Percentiles rank a stretch among this genome's conserved stretches.
These are phyloP conservation scores for Brettanomyces bruxellensis DNA, from an alignment of 805 yeast genomes.

Conservation along the genomic window DNA sequence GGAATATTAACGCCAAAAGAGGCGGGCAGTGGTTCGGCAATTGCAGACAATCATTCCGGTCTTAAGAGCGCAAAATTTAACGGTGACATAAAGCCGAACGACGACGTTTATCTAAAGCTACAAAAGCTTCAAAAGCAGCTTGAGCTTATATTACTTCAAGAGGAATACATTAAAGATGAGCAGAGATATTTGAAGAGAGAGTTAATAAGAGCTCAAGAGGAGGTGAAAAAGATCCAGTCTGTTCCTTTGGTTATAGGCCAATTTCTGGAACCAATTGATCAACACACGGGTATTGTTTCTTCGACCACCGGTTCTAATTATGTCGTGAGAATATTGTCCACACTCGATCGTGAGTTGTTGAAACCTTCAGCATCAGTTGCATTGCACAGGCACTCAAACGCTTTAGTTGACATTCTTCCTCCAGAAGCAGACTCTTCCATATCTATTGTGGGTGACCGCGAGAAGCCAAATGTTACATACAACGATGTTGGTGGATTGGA, in stretches of 20 bases:
- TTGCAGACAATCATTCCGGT: neutral
- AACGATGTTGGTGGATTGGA: conserved; percentile 99
- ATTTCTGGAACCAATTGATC: conserved; percentile 94
- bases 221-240: conserved; percentile 93
- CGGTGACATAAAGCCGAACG: conserved; percentile 8
- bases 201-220: conserved; percentile 94
- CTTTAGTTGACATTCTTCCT: conserved; percentile 92
- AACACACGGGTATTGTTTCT: conserved; percentile 91
- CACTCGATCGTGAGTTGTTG: conserved; percentile 87
- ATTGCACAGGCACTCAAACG: conserved; percentile 95
- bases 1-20: conserved; percentile 33
- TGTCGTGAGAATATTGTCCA: conserved; percentile 89
- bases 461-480: conserved; percentile 85
- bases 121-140: conserved; percentile 87
- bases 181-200: conserved; percentile 94
- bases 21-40: conserved; percentile 5
- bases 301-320: conserved; percentile 97
- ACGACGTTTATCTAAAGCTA: conserved; percentile 73
- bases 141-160: conserved; percentile 79
- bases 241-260: conserved; percentile 98
- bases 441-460: conserved; percentile 89
- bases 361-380: conserved; percentile 96
- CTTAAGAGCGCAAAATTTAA: conserved; percentile 7
- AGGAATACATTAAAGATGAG: conserved; percentile 95
- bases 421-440: conserved; percentile 98